A percentile compares a stretch with the other conserved stretches of the same genome.
These are phyloP conservation scores for Neurospora africana DNA, from an alignment of 495 filamentous ascomycete genomes.

Conservation along the genomic window DNA sequence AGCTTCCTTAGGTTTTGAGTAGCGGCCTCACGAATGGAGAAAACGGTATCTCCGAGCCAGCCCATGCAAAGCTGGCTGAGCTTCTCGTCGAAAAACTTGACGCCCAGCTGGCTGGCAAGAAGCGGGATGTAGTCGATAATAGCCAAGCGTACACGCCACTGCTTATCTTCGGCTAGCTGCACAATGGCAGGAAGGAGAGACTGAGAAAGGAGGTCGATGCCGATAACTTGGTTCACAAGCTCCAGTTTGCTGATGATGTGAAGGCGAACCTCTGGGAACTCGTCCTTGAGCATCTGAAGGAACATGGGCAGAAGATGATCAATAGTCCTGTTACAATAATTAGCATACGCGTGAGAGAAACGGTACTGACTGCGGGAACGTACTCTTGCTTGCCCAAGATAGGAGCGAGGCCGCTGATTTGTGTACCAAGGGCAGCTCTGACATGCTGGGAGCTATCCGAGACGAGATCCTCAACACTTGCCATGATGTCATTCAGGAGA, in stretches of 20 bases:
- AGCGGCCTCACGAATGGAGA: constrained; percentile 93
- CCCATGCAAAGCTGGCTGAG: constrained; percentile 93
- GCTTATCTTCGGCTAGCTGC: constrained; percentile 95
- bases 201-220: constrained; percentile 91
- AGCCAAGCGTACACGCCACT: constrained; percentile 94
- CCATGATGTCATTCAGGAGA: constrained; percentile 94
- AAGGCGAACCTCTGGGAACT: constrained; percentile 93
- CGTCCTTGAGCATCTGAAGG: constrained; percentile 97
- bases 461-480: constrained; percentile 88
- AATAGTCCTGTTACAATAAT: constrained; percentile 57
- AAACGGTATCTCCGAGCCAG: constrained; percentile 98
- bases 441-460: constrained; percentile 96
- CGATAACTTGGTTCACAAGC: constrained; percentile 95
- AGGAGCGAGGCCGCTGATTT: constrained; percentile 93
- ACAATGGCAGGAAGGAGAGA: constrained; percentile 97
- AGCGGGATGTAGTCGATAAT: constrained; percentile 99
- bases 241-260: constrained; percentile 99
- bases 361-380: constrained; percentile 19
- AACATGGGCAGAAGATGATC: constrained; percentile 98
- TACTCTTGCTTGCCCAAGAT: constrained; percentile 98
- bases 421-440: constrained; percentile 85
- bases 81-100: constrained; percentile 98
- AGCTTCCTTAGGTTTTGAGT: constrained; percentile 96
- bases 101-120: constrained; percentile 88
- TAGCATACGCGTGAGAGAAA: constrained; percentile 7